Conservation (phyloP, 768 basidiomycete species). For the Termitomyces titanicus region DNA sequence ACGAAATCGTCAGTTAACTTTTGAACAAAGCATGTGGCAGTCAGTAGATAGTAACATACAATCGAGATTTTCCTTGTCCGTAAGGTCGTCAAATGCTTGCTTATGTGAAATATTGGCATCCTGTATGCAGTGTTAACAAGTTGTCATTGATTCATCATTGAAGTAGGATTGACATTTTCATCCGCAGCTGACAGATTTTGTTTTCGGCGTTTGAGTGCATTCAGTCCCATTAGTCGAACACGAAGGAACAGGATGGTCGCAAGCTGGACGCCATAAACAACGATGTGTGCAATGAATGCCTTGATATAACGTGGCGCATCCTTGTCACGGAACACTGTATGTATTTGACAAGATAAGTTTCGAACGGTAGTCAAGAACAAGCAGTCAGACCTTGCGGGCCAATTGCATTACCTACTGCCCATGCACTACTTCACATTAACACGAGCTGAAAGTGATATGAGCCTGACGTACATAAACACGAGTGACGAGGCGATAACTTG, state of each 20-base stretch:
- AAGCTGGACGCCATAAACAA: conserved; percentile 43
- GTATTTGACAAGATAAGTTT: not conserved
- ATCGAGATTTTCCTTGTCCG: conserved; percentile 45
- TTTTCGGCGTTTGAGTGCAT: conserved; percentile 35
- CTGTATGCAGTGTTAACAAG: conserved; percentile 10
- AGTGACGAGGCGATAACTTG: conserved; percentile 43
- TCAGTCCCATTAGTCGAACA: conserved; percentile 37
- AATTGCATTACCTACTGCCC: conserved; percentile 49
- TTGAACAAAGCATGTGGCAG: not conserved
- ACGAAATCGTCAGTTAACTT: not conserved
- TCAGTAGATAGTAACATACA: conserved; percentile 24
- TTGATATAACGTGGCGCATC: conserved; percentile 45
- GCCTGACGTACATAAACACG: conserved; percentile 38
- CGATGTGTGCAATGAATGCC: conserved; percentile 43
- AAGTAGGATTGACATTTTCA: not conserved
- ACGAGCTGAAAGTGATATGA: not conserved
- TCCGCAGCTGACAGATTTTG: conserved; percentile 12
- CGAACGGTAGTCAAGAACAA: not conserved
- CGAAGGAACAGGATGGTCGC: conserved; percentile 34
- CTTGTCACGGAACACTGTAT: conserved; percentile 38
- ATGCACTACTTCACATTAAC: conserved; percentile 28
- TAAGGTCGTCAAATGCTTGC: conserved; percentile 46
- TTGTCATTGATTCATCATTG: not conserved
- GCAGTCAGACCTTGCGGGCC: conserved; percentile 34
- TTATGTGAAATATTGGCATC: conserved; percentile 31